phyloP scores from a whole-genome alignment of 1,284 basidiomycete species.

The Ustilago esculenta region DNA sequence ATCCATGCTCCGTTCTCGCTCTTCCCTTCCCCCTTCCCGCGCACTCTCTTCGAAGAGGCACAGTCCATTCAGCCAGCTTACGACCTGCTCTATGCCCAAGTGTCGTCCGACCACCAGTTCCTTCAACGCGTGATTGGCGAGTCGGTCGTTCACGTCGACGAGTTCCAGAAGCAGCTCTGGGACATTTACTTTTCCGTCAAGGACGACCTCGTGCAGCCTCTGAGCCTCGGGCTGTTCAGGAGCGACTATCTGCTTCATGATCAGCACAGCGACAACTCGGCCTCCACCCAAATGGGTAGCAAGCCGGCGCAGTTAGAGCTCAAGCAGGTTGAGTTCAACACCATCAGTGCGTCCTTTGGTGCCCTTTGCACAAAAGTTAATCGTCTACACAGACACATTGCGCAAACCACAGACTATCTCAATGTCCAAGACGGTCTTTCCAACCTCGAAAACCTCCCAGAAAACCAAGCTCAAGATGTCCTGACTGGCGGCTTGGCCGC shows the following conservation, averaged over 20 bases:
- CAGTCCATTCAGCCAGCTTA: constrained; percentile 78
- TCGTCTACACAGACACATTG: constrained; percentile 74
- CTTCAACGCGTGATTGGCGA: constrained; percentile 84
- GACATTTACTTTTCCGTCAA: constrained; percentile 78
- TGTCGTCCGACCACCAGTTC: constrained; percentile 83
- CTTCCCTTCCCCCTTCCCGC: constrained; percentile 87
- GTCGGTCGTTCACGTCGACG: constrained; percentile 82
- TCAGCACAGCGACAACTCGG: not conserved
- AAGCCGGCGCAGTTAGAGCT: constrained; percentile 70
- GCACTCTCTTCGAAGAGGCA: constrained; percentile 76
- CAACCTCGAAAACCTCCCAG: constrained; percentile 74
- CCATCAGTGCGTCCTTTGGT: constrained; percentile 92
- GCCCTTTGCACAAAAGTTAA: constrained; percentile 79
- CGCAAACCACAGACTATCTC: constrained; percentile 22
- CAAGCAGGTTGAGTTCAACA: constrained; percentile 99
- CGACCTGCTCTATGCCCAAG: constrained; percentile 84
- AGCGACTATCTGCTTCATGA: constrained; percentile 93
- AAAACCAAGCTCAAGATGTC: constrained; percentile 78
- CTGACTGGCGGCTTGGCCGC: constrained; percentile 80
- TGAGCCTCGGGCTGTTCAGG: constrained; percentile 91
- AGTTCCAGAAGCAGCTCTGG: constrained; percentile 87
- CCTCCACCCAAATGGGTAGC: constrained; percentile 7
- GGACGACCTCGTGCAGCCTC: constrained; percentile 71
- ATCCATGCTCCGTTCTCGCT: constrained; percentile 90
- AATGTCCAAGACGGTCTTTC: constrained; percentile 74